Evolutionary conservation across 108 stramenopile species (phyloP).

Genomic region (Aurantiochytrium sp.): DNA sequence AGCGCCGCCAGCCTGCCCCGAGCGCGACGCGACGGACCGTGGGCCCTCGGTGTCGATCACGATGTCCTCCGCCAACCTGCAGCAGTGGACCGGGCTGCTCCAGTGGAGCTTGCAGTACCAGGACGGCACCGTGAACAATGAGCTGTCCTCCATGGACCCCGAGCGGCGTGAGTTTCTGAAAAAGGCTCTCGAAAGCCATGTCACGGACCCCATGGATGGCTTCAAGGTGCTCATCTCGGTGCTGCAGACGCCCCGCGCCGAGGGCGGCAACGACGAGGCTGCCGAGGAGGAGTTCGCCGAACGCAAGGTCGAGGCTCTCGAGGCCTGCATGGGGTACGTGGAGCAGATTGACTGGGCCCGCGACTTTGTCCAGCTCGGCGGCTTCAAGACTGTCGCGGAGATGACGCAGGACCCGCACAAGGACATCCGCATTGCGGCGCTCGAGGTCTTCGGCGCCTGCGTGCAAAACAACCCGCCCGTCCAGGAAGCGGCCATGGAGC

Average conservation of each 20-base stretch:
- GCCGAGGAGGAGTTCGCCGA: background rate
- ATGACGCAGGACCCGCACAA: background rate
- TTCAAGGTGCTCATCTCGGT: background rate
- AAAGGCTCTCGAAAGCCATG: background rate
- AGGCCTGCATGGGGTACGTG: background rate
- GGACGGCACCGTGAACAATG: background rate
- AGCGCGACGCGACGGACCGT: too few relatives aligned
- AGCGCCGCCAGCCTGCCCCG: too few relatives aligned
- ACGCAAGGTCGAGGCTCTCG: background rate
- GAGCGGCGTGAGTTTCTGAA: background rate
- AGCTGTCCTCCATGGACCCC: background rate
- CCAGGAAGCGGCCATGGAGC: background rate
- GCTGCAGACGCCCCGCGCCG: background rate
- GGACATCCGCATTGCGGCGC: background rate
- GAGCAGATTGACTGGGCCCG: slow-evolving; percentile 22
- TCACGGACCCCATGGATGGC: background rate
- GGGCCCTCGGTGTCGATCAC: too few relatives aligned
- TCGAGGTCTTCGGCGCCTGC: slow-evolving; percentile 1
- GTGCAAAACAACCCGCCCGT: background rate
- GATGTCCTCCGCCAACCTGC: background rate
- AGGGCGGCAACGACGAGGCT: background rate
- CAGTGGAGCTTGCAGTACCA: background rate
- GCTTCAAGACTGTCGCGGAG: background rate
- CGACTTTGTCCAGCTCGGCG: background rate
- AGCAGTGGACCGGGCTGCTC: background rate